Conservation (phyloP, 805 yeast genomes). For the Scheffersomyces coipomensis region DNA sequence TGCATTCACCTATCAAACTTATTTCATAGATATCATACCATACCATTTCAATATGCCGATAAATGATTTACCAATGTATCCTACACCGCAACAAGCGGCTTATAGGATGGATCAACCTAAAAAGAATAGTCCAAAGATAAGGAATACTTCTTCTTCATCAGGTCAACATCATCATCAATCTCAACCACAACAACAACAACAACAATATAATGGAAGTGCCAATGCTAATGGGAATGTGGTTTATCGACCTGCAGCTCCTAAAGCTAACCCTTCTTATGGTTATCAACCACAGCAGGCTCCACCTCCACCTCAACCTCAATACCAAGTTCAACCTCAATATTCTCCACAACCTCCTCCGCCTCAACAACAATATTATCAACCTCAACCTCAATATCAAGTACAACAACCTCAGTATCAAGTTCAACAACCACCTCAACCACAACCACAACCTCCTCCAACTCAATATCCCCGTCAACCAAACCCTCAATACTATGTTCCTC, state of each 20-base stretch:
- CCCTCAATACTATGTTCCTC: conserved; percentile 7
- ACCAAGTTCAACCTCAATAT: conserved; percentile 10
- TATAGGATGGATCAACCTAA: conserved; percentile 15
- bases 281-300: conserved; percentile 7
- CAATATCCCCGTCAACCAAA: conserved; percentile 9
- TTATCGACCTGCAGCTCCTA: conserved; percentile 1
- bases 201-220: conserved; percentile 10
- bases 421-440: conserved; percentile 4
- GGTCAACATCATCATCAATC: conserved; percentile 7
- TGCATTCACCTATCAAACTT: not conserved
- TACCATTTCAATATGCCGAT: too few species aligned
- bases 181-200: conserved; percentile 9
- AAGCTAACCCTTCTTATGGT: conserved; percentile 1
- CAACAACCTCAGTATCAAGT: conserved; percentile 4
- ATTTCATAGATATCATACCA: too few species aligned
- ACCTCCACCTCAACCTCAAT: conserved; percentile 10
- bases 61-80: conserved; percentile 44
- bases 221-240: not conserved
- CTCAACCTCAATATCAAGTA: conserved; percentile 9
- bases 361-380: conserved; percentile 8
- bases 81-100: conserved; percentile 46
- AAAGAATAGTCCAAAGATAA: conserved; percentile 7
- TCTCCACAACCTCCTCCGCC: conserved; percentile 9
- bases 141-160: conserved; percentile 1
- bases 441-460: conserved; percentile 1